Conservation (phyloP, 176 grass and related monocot species). For the Oryza rufipogon region DNA sequence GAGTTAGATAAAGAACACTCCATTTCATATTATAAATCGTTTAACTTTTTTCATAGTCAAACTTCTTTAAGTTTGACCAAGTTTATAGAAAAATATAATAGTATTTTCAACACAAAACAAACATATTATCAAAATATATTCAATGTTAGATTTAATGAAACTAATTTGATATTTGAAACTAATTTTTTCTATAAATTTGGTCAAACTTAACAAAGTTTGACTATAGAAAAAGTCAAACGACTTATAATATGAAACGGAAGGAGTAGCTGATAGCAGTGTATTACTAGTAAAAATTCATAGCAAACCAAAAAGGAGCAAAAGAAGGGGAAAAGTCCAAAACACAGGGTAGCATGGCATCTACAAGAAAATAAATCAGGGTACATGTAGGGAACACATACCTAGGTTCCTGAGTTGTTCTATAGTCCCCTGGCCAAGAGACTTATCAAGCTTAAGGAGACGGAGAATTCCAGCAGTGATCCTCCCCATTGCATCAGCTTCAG, state of each 20-base stretch:
- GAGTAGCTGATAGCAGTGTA: background rate
- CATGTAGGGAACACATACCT: constrained; percentile 57
- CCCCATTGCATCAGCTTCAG: constrained; percentile 95
- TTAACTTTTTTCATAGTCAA: too few species aligned
- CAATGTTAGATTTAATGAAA: too few species aligned
- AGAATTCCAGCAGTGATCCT: constrained; percentile 92
- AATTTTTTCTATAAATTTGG: too few species aligned
- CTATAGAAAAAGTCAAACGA: too few species aligned
- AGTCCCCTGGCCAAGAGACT: constrained; percentile 86
- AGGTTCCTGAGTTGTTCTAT: constrained; percentile 88
- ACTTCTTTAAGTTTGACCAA: too few species aligned
- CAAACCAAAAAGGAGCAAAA: background rate
- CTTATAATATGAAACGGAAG: too few species aligned
- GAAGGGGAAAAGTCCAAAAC: background rate
- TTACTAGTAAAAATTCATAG: constrained; percentile 7
- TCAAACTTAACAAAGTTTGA: too few species aligned
- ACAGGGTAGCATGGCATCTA: background rate
- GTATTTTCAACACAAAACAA: too few species aligned
- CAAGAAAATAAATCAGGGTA: constrained; percentile 1
- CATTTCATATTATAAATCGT: too few species aligned
- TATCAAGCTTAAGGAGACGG: constrained; percentile 89
- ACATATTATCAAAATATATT: too few species aligned
- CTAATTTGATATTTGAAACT: too few species aligned
- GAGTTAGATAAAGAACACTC: background rate
- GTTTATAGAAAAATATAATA: too few species aligned